Evolutionary conservation across 1,284 basidiomycete species (phyloP).

Genomic region (Ganoderma sinense): DNA sequence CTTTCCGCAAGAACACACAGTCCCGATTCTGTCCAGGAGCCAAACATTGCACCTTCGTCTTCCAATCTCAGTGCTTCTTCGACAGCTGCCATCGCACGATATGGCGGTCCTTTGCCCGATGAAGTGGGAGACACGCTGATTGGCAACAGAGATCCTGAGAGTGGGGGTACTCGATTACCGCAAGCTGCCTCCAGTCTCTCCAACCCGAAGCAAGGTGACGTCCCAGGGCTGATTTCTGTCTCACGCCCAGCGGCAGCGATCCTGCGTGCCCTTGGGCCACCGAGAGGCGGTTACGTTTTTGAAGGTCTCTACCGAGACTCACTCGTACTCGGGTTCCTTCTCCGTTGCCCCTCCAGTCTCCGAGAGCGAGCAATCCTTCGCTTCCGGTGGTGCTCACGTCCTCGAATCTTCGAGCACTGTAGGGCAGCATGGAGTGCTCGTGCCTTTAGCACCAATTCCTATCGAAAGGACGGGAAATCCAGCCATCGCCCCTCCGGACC

Average conservation of each 20-base stretch:
- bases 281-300: not conserved
- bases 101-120: not conserved
- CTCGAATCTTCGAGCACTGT: not conserved
- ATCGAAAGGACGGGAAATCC: not conserved
- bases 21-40: not conserved
- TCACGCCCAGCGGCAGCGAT: not conserved
- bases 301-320: not conserved
- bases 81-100: not conserved
- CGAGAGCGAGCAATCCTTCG: not conserved
- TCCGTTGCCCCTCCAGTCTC: not conserved
- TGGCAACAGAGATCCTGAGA: not conserved
- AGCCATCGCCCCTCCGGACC: not conserved
- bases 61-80: not conserved
- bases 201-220: not conserved
- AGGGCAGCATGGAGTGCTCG: not conserved
- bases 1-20: not conserved
- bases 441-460: not conserved
- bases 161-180: not conserved
- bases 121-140: not conserved
- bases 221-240: not conserved
- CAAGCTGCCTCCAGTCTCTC: not conserved
- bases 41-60: not conserved
- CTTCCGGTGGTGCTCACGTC: not conserved
- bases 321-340: not conserved
- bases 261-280: constrained; percentile 1